Evolutionary conservation across 495 filamentous ascomycete species (phyloP).

Genomic region (Jackrogersella minutella): DNA sequence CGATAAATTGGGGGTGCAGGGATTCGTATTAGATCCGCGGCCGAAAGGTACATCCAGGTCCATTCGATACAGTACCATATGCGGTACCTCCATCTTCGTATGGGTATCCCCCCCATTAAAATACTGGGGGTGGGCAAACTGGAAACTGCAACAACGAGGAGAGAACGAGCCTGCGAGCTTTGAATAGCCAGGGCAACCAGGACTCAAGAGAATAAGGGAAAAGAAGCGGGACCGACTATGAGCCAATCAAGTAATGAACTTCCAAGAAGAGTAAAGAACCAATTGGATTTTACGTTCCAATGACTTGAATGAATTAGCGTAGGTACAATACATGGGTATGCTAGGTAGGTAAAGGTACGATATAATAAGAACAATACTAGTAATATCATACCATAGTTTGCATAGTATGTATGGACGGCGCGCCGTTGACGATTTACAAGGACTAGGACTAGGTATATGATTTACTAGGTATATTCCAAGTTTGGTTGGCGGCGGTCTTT

Average conservation of each 20-base stretch:
- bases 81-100: constrained; percentile 1
- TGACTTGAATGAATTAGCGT: constrained; percentile 18
- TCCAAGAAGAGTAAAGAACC: constrained; percentile 24
- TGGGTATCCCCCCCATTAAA: not conserved
- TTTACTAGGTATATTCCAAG: not conserved
- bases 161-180: not conserved
- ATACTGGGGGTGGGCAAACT: constrained; percentile 14
- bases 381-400: no score
- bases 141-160: constrained; percentile 31
- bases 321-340: not conserved
- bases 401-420: no score
- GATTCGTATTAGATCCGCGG: constrained; percentile 40
- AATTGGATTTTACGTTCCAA: constrained; percentile 32
- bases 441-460: not conserved
- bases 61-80: not conserved
- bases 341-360: not conserved
- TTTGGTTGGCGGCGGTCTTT: constrained; percentile 20
- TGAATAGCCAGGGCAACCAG: constrained; percentile 14
- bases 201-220: constrained; percentile 19
- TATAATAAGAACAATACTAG: no score
- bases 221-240: constrained; percentile 7
- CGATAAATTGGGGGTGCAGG: constrained; percentile 38
- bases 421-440: constrained; percentile 22
- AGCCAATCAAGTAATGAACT: constrained; percentile 20
- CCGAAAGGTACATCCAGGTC: constrained; percentile 33